Evolutionary conservation across 805 yeast species (phyloP).

Genomic region (Saturnispora saitoi): DNA sequence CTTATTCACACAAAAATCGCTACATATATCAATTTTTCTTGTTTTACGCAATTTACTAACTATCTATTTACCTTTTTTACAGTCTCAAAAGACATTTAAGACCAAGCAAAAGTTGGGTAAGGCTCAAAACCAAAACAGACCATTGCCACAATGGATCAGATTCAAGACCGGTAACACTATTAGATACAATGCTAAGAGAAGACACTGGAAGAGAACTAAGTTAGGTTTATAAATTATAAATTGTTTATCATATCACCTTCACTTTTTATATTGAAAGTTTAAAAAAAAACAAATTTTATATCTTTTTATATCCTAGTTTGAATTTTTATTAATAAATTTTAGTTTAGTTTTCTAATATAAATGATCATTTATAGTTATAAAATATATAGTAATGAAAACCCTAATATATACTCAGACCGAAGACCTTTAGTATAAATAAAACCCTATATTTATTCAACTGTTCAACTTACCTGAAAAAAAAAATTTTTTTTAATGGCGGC

Average conservation of each 20-base stretch:
- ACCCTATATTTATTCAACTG: no score
- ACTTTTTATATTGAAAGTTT: not conserved
- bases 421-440: no score
- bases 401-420: no score
- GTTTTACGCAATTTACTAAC: not conserved
- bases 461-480: no score
- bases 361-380: not conserved
- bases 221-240: constrained; percentile 67
- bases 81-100: constrained; percentile 93
- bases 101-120: constrained; percentile 98
- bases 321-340: constrained; percentile 1
- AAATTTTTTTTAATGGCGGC: no score
- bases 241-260: not conserved
- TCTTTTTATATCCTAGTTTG: constrained; percentile 2
- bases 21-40: no score
- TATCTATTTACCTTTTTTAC: constrained; percentile 5
- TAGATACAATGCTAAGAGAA: constrained; percentile 99
- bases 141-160: constrained; percentile 99
- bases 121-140: constrained; percentile 98
- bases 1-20: no score
- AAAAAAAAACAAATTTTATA: not conserved
- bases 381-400: not conserved
- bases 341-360: not conserved
- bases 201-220: constrained; percentile 99
- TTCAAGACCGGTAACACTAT: constrained; percentile 95